phyloP scores from a whole-genome alignment of 306 rosid genomes.

The Lathyrus sativus region DNA sequence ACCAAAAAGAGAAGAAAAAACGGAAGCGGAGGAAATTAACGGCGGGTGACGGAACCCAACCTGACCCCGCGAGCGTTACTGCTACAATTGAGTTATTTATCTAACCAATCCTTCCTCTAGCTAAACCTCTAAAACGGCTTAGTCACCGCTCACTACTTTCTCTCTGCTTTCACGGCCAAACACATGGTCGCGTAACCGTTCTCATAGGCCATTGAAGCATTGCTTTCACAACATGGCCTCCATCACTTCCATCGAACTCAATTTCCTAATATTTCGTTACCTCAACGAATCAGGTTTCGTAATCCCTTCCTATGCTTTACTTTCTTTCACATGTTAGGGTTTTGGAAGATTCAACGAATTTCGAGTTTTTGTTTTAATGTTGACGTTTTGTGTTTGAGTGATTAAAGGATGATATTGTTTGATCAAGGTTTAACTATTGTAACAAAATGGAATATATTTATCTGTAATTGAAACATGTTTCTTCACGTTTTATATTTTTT shows the following conservation, averaged over 20 bases:
- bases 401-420: background rate
- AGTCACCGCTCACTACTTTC: background rate
- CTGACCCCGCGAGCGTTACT: constrained; percentile 21
- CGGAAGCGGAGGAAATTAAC: constrained; percentile 35
- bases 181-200: constrained; percentile 49
- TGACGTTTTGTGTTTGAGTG: constrained; percentile 34
- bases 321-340: background rate
- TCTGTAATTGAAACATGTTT: background rate
- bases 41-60: constrained; percentile 17
- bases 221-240: constrained; percentile 55
- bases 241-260: constrained; percentile 82
- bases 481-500: background rate
- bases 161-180: background rate
- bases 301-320: no score
- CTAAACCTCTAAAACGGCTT: background rate
- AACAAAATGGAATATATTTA: background rate
- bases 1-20: constrained; percentile 17
- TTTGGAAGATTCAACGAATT: constrained; percentile 35
- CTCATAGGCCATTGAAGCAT: constrained; percentile 41
- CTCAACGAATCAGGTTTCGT: constrained; percentile 88
- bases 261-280: constrained; percentile 82
- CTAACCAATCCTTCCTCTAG: background rate
- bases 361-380: background rate
- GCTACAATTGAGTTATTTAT: constrained; percentile 10
- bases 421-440: constrained; percentile 43